These are phyloP conservation scores for Solanum hybrid DNA, from an alignment of 305 asterid genomes.

Conservation along the genomic window DNA sequence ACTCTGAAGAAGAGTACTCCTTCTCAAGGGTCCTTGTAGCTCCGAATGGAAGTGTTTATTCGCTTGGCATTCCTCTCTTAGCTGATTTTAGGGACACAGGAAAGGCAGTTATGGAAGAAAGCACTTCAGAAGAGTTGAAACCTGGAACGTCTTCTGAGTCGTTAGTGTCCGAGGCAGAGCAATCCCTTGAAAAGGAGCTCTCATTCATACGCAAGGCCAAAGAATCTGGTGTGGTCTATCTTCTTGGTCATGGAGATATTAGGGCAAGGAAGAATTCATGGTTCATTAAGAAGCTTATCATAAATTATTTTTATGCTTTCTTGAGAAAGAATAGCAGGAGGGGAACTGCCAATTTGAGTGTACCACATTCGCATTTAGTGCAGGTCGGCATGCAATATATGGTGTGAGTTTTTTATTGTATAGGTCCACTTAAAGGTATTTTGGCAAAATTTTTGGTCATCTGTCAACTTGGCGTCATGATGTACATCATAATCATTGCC, in stretches of 20 bases:
- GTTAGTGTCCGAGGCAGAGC: conserved; percentile 54
- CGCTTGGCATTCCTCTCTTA: conserved; percentile 78
- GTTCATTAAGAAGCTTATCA: conserved; percentile 89
- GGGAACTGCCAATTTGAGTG: conserved; percentile 86
- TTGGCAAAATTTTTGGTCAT: background rate
- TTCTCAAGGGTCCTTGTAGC: conserved; percentile 68
- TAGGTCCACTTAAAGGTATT: background rate
- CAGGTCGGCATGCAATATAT: conserved; percentile 98
- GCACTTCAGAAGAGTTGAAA: conserved; percentile 38
- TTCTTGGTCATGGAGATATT: conserved; percentile 93
- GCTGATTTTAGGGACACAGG: conserved; percentile 50
- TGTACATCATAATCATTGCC: background rate
- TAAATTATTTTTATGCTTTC: conserved; percentile 88
- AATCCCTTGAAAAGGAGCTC: conserved; percentile 87
- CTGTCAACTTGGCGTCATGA: background rate
- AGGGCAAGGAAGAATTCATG: conserved; percentile 96
- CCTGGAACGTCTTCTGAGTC: conserved; percentile 32
- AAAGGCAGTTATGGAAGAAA: conserved; percentile 40
- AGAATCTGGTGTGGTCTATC: conserved; percentile 92
- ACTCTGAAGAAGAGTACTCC: conserved; percentile 52
- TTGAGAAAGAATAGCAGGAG: conserved; percentile 89
- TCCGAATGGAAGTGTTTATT: conserved; percentile 85
- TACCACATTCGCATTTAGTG: conserved; percentile 78
- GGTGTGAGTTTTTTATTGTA: conserved; percentile 37
- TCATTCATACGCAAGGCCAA: conserved; percentile 81